Percentiles rank a stretch among this genome's conserved stretches.
Evolutionary conservation across 2,329 filamentous ascomycete species (phyloP).

Genomic region (Aspergillus aculeatus): DNA sequence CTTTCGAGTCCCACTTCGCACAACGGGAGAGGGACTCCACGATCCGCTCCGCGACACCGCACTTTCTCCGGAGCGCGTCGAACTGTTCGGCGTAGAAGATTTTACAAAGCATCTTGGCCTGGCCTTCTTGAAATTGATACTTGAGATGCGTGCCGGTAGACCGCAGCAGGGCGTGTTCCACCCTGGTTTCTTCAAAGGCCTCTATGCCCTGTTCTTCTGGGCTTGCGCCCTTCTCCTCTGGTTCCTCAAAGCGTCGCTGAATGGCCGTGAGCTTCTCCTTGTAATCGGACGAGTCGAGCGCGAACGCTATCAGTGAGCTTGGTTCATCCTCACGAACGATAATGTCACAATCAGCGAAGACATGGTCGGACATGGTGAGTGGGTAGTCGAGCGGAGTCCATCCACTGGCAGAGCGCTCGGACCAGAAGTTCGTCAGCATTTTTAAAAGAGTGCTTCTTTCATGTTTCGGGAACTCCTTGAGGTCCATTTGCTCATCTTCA

Average conservation of each 20-base stretch:
- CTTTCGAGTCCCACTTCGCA: conserved; percentile 96
- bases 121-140: conserved; percentile 90
- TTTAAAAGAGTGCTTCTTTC: conserved; percentile 93
- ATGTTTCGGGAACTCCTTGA: conserved; percentile 81
- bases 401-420: conserved; percentile 90
- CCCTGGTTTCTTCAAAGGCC: conserved; percentile 62
- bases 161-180: conserved; percentile 82
- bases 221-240: conserved; percentile 27
- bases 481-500: conserved; percentile 56
- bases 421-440: conserved; percentile 97
- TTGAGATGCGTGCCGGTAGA: conserved; percentile 89
- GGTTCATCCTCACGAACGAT: conserved; percentile 97
- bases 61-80: conserved; percentile 88
- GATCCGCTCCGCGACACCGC: conserved; percentile 88
- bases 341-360: conserved; percentile 95
- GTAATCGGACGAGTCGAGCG: conserved; percentile 85
- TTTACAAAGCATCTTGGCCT: conserved; percentile 95
- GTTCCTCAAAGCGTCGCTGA: conserved; percentile 36
- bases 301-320: conserved; percentile 91
- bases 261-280: conserved; percentile 68
- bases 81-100: conserved; percentile 99
- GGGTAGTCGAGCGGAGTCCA: conserved; percentile 94
- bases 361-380: conserved; percentile 81
- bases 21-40: conserved; percentile 93
- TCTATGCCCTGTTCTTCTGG: conserved; percentile 36